These are phyloP conservation scores for Leavenworthia alabamica DNA, from an alignment of 345 rosid species.

Conservation along the genomic window DNA sequence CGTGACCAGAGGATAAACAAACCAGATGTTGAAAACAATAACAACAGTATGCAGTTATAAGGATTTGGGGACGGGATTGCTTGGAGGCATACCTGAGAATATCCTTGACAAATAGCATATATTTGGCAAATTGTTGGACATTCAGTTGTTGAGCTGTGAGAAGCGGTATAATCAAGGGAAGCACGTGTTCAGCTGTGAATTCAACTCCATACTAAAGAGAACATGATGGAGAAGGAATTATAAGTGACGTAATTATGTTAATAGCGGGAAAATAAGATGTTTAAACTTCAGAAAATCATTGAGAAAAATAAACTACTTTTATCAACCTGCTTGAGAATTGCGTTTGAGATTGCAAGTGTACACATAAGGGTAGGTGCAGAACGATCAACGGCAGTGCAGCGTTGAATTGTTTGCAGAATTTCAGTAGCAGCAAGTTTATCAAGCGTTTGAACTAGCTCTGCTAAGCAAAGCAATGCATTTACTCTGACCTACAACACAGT, in stretches of 20 bases:
- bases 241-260: neutral
- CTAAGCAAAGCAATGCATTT: constrained; percentile 84
- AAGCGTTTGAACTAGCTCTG: constrained; percentile 59
- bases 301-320: neutral
- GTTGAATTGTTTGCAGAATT: constrained; percentile 77
- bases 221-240: constrained; percentile 1
- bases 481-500: constrained; percentile 71
- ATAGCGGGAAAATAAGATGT: neutral
- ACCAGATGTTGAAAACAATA: neutral
- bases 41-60: neutral
- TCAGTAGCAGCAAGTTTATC: constrained; percentile 70
- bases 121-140: constrained; percentile 90
- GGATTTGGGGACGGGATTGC: neutral
- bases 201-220: constrained; percentile 74
- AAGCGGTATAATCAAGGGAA: constrained; percentile 75
- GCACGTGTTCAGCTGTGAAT: constrained; percentile 78
- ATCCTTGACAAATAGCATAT: constrained; percentile 85
- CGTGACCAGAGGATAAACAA: constrained; percentile 2
- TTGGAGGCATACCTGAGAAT: constrained; percentile 52
- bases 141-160: constrained; percentile 89
- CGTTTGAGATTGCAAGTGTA: constrained; percentile 81
- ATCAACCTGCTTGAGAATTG: constrained; percentile 76
- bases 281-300: neutral
- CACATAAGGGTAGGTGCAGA: constrained; percentile 98
- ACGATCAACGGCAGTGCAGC: constrained; percentile 90